Evolutionary conservation across 768 basidiomycete genomes (phyloP).

Genomic region (Boletus bicolor): DNA sequence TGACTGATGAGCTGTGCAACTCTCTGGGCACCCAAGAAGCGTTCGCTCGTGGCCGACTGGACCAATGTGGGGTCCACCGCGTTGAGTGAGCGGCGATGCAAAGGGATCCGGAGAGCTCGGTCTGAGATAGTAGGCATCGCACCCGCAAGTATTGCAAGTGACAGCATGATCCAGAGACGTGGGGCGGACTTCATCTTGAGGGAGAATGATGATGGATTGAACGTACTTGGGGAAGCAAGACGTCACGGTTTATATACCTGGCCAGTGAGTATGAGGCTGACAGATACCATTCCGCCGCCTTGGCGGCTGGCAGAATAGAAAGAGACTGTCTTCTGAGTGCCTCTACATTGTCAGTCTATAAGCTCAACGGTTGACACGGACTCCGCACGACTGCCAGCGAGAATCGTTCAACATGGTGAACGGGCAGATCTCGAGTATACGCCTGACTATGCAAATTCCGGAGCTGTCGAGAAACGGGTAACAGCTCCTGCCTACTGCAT

Average conservation of each 20-base stretch:
- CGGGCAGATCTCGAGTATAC: background rate
- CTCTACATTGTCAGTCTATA: background rate
- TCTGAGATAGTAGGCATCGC: constrained; percentile 11
- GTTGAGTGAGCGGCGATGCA: constrained; percentile 6
- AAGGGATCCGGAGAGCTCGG: constrained; percentile 1
- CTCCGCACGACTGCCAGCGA: background rate
- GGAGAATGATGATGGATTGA: background rate
- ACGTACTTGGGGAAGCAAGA: background rate
- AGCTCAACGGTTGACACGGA: background rate
- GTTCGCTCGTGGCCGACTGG: background rate
- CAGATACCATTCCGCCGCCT: background rate
- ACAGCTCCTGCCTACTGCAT: no score
- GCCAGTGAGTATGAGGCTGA: constrained; percentile 13
- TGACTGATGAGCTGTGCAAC: background rate
- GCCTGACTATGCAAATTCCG: background rate
- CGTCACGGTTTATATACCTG: constrained; percentile 7
- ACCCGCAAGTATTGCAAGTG: background rate
- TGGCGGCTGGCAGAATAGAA: constrained; percentile 3
- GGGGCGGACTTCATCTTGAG: constrained; percentile 7
- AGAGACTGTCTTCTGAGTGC: background rate
- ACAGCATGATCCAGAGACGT: constrained; percentile 1
- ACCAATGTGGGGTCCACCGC: background rate
- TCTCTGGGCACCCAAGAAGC: background rate
- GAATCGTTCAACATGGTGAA: no score
- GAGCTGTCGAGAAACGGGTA: background rate